These are phyloP conservation scores for Fusarium musae DNA, from an alignment of 2,329 filamentous ascomycete species.

Conservation along the genomic window DNA sequence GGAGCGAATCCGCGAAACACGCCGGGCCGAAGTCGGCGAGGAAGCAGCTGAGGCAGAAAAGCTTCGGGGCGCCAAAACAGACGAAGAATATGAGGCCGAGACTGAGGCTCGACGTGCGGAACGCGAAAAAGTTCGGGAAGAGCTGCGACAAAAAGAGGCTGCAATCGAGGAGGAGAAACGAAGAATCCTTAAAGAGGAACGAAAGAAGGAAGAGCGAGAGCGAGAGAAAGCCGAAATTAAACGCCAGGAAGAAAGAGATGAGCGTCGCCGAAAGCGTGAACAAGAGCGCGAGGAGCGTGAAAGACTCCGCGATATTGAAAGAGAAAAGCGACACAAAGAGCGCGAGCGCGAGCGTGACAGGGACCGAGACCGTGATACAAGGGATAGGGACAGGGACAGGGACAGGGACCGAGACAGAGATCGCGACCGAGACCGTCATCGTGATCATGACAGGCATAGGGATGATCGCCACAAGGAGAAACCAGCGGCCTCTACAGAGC, in stretches of 20 bases:
- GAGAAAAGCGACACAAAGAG: slow-evolving; percentile 54
- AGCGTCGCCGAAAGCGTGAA: slow-evolving; percentile 62
- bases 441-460: slow-evolving; percentile 45
- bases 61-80: slow-evolving; percentile 74
- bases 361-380: slow-evolving; percentile 6
- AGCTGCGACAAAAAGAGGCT: slow-evolving; percentile 67
- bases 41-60: slow-evolving; percentile 75
- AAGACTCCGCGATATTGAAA: slow-evolving; percentile 54
- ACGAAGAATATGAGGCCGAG: slow-evolving; percentile 77
- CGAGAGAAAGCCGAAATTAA: slow-evolving; percentile 61
- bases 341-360: slow-evolving; percentile 52
- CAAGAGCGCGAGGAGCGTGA: slow-evolving; percentile 67
- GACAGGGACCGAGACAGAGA: slow-evolving; percentile 46
- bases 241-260: slow-evolving; percentile 62
- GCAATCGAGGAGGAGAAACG: slow-evolving; percentile 71
- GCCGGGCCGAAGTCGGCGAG: slow-evolving; percentile 74
- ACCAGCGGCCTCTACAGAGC: slow-evolving; percentile 55
- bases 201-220: slow-evolving; percentile 61
- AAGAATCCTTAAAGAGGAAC: slow-evolving; percentile 67
- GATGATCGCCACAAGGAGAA: slow-evolving; percentile 50
- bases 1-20: slow-evolving; percentile 73
- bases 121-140: slow-evolving; percentile 70
- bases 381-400: slow-evolving; percentile 46
- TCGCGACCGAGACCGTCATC: slow-evolving; percentile 42
- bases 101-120: slow-evolving; percentile 69